Evolutionary conservation across 768 basidiomycete genomes (phyloP).

Genomic region (Amanita pallidorosea): DNA sequence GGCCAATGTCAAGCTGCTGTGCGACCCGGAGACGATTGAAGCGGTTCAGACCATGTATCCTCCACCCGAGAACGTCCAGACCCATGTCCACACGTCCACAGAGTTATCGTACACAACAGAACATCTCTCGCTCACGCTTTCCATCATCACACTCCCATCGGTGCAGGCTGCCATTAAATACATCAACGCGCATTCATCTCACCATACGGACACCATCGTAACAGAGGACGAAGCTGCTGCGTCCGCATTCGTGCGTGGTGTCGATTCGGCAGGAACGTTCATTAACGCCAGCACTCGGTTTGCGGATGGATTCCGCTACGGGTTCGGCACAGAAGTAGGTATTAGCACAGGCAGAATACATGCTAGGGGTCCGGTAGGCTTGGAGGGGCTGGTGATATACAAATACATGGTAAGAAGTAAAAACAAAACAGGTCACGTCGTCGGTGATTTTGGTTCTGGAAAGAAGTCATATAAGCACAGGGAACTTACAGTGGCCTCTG

Average conservation of each 20-base stretch:
- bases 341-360: conserved; percentile 96
- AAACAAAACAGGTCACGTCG: conserved; percentile 68
- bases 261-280: conserved; percentile 89
- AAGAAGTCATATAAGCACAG: conserved; percentile 70
- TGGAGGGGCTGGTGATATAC: conserved; percentile 91
- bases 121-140: conserved; percentile 77
- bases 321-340: conserved; percentile 96
- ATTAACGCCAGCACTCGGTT: conserved; percentile 95
- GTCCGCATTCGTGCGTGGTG: conserved; percentile 70
- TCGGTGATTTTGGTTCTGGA: conserved; percentile 72
- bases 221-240: conserved; percentile 65
- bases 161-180: conserved; percentile 69
- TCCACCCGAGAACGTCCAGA: conserved; percentile 26
- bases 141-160: conserved; percentile 67
- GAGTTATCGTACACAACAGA: conserved; percentile 75
- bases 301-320: conserved; percentile 93
- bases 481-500: conserved; percentile 27
- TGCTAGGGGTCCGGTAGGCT: conserved; percentile 90
- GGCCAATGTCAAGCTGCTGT: conserved; percentile 66
- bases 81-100: conserved; percentile 41
- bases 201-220: conserved; percentile 91
- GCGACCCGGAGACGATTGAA: conserved; percentile 56
- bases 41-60: conserved; percentile 34
- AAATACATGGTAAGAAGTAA: conserved; percentile 88
- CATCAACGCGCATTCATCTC: conserved; percentile 89